These are phyloP conservation scores for Pilatotrama ljubarskyi DNA, from an alignment of 768 basidiomycete genomes.

Conservation along the genomic window DNA sequence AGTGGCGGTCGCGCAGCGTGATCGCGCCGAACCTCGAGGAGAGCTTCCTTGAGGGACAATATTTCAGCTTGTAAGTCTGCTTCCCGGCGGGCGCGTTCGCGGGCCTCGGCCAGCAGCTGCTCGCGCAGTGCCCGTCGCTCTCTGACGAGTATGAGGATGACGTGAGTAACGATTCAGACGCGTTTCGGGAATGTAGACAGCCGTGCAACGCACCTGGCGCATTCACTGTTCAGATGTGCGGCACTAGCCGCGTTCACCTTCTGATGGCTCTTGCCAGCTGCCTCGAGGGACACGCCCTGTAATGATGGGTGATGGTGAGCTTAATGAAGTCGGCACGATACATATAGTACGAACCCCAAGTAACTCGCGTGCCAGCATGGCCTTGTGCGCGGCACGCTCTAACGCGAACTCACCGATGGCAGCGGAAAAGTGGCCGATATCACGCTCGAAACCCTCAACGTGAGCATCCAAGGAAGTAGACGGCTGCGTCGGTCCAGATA, in stretches of 20 bases:
- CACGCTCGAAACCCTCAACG: background rate
- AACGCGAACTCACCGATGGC: conserved; percentile 6
- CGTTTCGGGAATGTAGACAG: background rate
- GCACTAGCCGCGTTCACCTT: background rate
- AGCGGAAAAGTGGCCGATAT: conserved; percentile 4
- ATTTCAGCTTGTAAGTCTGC: conserved; percentile 14
- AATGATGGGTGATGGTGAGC: too few relatives aligned
- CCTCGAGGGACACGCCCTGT: background rate
- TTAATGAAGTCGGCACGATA: too few relatives aligned
- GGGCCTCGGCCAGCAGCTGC: background rate
- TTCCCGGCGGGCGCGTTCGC: conserved; percentile 6
- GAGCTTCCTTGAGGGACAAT: background rate
- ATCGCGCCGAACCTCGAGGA: background rate
- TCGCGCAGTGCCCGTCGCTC: conserved; percentile 7
- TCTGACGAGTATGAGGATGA: conserved; percentile 1
- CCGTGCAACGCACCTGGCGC: background rate
- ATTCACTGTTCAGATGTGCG: background rate
- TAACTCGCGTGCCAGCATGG: background rate
- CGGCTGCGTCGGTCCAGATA: too few relatives aligned
- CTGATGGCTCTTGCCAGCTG: background rate
- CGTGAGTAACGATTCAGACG: too few relatives aligned
- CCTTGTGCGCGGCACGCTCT: conserved; percentile 7
- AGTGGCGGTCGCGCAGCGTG: background rate
- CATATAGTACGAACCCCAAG: background rate
- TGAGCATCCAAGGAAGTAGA: background rate